Conservation (phyloP, 192 early-diverging fungal genomes). For the Coemansia sp. region DNA sequence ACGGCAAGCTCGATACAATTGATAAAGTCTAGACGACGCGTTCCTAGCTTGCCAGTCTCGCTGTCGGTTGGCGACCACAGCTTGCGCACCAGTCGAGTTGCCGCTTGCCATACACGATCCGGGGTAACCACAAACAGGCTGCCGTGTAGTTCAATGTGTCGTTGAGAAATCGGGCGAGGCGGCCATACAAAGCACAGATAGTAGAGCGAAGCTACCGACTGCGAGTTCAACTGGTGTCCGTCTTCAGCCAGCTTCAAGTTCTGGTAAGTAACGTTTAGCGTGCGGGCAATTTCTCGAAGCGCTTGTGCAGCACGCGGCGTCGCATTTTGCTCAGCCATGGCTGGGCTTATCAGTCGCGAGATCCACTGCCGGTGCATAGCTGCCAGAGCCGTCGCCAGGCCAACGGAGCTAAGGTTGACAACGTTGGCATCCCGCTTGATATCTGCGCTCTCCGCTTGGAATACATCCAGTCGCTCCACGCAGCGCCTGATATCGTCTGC, state of each 20-base stretch:
- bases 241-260: constrained; percentile 10
- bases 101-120: constrained; percentile 41
- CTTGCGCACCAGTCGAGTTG: constrained; percentile 23
- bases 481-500: constrained; percentile 41
- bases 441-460: constrained; percentile 10
- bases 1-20: constrained; percentile 25
- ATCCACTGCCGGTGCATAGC: constrained; percentile 47
- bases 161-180: constrained; percentile 28
- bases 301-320: constrained; percentile 32
- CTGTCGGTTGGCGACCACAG: not conserved
- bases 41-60: not conserved
- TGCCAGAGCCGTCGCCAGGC: constrained; percentile 26
- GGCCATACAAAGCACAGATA: constrained; percentile 52
- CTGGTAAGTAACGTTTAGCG: constrained; percentile 15
- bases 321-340: constrained; percentile 26
- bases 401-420: constrained; percentile 15
- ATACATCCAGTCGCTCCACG: constrained; percentile 32
- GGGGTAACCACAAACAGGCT: constrained; percentile 36
- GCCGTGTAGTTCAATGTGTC: constrained; percentile 34
- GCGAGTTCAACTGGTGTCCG: constrained; percentile 14
- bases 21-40: constrained; percentile 11
- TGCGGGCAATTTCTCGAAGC: constrained; percentile 21
- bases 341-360: constrained; percentile 23
- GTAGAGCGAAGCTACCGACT: constrained; percentile 24
- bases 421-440: not conserved